Base-by-base conservation (phyloP, 1,284 basidiomycete genomes). In the Chalciporus piperatoides region DNA sequence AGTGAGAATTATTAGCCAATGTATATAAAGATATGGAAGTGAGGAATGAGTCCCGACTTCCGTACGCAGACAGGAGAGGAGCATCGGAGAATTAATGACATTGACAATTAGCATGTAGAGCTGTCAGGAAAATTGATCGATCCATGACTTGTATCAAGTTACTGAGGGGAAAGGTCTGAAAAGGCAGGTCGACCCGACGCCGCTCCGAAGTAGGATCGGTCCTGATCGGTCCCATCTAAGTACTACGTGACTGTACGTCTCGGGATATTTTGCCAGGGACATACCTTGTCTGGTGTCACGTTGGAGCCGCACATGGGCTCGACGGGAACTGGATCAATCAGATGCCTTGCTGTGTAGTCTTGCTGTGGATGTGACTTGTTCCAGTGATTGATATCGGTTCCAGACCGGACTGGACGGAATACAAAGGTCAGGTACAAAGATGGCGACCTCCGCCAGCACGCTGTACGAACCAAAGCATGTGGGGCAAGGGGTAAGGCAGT, bases 401-500 rank as follows among this genome's bases (percentile, higher is more conserved):
- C 30, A 32, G 14, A 14, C 30, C 6, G 12, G 28, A 14, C 28
- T 30, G 28, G 27, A n/a, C 9, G 27, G 27, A 28, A 33, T 12
- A 33, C 10, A 46, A 45, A 48, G 15, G 15, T 7, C 25, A 38
- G 36, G 23, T 30, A 61, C 64, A 57, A 57, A 63, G 58, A 57
- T 51, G 64, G 64, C 25, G 40, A 48, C 23, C 56, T 62, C 44
- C 30, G 58, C 39, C 27, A 48, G 51, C 60, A 64, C 45, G 52
- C 63, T 53, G 53, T 46, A 50, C 23, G 36, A 35, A 21, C 25
- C 11, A 41, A 37, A 44, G 41, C 48, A 39, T 61, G 58, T 50
- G 60, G 63, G 59, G 57, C 58, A 59, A 53, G 60, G 60, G 63
- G 63, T 60, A 59, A 63, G 52, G 59, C 61, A 54, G 50, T 57